phyloP scores from a whole-genome alignment of 371 early-diverging fungal genomes.

The Rhizopus delemar region DNA sequence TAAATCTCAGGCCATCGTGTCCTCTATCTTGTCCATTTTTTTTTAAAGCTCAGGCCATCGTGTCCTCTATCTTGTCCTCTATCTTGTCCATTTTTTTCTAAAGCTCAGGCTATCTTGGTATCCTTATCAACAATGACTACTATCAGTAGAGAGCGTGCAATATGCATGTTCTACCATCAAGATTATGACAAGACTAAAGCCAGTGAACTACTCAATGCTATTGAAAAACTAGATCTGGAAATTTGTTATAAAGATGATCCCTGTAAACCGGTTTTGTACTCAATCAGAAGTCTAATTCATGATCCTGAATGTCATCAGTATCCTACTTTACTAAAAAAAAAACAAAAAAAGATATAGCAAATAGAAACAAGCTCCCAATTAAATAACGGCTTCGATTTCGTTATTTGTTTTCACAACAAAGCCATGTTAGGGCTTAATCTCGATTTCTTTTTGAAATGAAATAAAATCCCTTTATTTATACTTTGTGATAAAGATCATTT shows the following conservation, averaged over 20 bases:
- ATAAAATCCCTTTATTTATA: conserved; percentile 1
- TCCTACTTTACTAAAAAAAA: conserved; percentile 13
- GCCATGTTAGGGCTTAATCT: conserved; percentile 2
- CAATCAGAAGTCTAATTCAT: conserved; percentile 11
- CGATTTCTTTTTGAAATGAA: conserved; percentile 6
- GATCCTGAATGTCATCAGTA: conserved; percentile 13
- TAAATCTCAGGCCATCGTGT: too few species aligned
- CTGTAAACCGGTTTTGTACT: conserved; percentile 17
- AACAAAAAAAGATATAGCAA: conserved; percentile 1
- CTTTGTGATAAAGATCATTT: conserved; percentile 10
- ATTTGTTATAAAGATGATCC: conserved; percentile 23
- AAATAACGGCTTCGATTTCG: conserved; percentile 7
- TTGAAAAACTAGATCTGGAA: conserved; percentile 20
- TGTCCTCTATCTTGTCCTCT: conserved; percentile 13
- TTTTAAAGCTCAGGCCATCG: conserved; percentile 16
- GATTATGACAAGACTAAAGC: conserved; percentile 25
- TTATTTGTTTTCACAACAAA: background rate
- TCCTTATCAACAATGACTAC: conserved; percentile 18
- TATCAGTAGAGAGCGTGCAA: conserved; percentile 22
- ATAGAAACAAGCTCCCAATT: conserved; percentile 8
- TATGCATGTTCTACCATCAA: conserved; percentile 23
- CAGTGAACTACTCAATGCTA: conserved; percentile 22
- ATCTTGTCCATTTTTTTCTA: conserved; percentile 17
- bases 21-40: too few species aligned
- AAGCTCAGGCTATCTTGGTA: conserved; percentile 18